phyloP scores from a whole-genome alignment of 2,329 filamentous ascomycete genomes.

The Trichoderma hamatum region DNA sequence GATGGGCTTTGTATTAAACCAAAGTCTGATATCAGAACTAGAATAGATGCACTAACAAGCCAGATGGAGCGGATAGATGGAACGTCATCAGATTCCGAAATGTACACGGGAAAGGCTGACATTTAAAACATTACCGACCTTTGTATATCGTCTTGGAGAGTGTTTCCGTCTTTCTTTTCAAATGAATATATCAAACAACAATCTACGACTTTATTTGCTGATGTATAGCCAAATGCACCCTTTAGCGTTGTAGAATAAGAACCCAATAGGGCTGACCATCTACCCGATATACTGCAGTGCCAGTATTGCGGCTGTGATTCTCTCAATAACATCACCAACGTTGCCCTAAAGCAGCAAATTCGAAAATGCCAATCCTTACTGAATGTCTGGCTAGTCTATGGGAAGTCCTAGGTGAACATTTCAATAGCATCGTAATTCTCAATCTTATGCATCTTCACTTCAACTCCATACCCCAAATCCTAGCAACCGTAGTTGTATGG shows the following conservation, averaged over 20 bases:
- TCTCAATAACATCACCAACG: too few species aligned
- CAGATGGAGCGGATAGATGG: not conserved
- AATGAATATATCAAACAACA: not conserved
- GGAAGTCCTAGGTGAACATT: not conserved
- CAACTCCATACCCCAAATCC: too few species aligned
- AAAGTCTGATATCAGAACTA: not conserved
- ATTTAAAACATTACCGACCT: too few species aligned
- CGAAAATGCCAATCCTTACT: too few species aligned
- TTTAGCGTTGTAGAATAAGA: not conserved
- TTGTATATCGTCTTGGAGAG: not conserved
- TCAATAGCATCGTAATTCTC: not conserved
- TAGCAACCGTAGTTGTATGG: not conserved
- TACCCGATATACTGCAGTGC: too few species aligned
- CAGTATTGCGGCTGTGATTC: too few species aligned
- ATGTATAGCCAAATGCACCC: not conserved
- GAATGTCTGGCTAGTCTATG: too few species aligned
- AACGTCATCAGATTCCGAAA: not conserved
- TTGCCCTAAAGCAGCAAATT: too few species aligned
- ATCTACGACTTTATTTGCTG: not conserved
- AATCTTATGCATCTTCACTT: not conserved
- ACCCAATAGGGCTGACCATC: not conserved
- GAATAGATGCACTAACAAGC: not conserved
- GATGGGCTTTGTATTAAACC: not conserved
- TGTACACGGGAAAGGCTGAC: too few species aligned
- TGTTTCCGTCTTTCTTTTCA: not conserved